Percentiles rank a stretch among this genome's conserved stretches.
These are phyloP conservation scores for Starmerella sirachaensis DNA, from an alignment of 805 yeast genomes.

Conservation along the genomic window DNA sequence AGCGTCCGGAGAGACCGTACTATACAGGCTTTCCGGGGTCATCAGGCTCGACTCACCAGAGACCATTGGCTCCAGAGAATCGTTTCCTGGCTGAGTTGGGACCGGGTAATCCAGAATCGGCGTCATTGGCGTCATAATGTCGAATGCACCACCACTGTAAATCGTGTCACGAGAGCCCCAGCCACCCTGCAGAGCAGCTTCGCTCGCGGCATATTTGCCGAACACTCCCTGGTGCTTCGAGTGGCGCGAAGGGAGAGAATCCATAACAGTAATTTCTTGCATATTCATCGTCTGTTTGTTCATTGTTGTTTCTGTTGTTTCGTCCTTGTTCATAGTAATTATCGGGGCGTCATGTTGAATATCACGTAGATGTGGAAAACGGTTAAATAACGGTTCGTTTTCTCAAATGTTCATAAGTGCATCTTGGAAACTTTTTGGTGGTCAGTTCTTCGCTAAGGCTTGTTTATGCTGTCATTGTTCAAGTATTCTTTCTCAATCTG, in stretches of 20 bases:
- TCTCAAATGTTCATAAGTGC: constrained; percentile 10
- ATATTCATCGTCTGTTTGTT: constrained; percentile 1
- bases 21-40: constrained; percentile 17
- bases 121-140: constrained; percentile 17
- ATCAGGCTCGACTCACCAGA: constrained; percentile 9
- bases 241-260: constrained; percentile 14
- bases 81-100: neutral
- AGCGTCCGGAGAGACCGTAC: constrained; percentile 20
- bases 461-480: constrained; percentile 19
- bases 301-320: neutral
- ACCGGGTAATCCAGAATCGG: constrained; percentile 7
- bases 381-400: constrained; percentile 1
- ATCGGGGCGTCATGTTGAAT: constrained; percentile 8
- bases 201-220: constrained; percentile 27
- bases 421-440: constrained; percentile 9
- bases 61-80: neutral
- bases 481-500: constrained; percentile 3
- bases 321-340: constrained; percentile 1
- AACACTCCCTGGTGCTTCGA: constrained; percentile 26
- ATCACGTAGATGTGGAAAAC: constrained; percentile 5
- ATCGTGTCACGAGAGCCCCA: constrained; percentile 20
- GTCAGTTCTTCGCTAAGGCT: constrained; percentile 5
- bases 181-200: constrained; percentile 22
- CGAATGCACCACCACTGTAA: neutral
- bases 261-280: constrained; percentile 4